Base-by-base conservation (phyloP, 1,284 basidiomycete genomes). In the Albatrellus sp. region DNA sequence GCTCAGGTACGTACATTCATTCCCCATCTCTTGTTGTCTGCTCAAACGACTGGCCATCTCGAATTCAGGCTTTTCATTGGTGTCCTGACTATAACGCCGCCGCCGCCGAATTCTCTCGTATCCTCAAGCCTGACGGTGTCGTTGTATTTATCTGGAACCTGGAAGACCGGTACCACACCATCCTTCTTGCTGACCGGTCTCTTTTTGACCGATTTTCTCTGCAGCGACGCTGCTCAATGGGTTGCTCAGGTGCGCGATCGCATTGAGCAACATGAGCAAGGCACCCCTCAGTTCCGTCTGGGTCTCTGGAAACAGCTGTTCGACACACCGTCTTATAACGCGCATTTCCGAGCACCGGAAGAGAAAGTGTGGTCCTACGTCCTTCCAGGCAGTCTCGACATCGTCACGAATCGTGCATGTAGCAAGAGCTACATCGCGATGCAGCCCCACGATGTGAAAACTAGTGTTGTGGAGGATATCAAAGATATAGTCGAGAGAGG, bases 141-240 rank as follows among this genome's bases (percentile, higher is more conserved):
- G 67, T 77, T n/a, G 76, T 68, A 2, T 66, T 83, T 46, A 75
- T 87, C 38, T 89, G 86, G 85, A 89, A 88, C 59, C 60, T 88
- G 31, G 85, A 86, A 59, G 78, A 87, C 59, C 68, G 78, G 80
- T 77, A 50, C 7, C 43, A 65, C 50, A 10, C 5, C 24, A 35
- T 40, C 5, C 2, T 20, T 19, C 36, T 31, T 36, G 45, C 16
- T 14, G 20, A 19, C 30, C 11, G 6, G 24, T 24, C 4, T 7
- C 24, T 17, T 35, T 9, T 44, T 37, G 40, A 16, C n/a, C 38
- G 34, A 3, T 34, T 16, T 40, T 37, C 36, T 12, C 14, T 37
- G 3, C 51, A 84, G 83, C 48, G 70, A 77, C 19, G 59, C 59
- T 2, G 78, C 79, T 13, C 54, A 55, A 24, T 89, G 85, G 85